Evolutionary conservation across 2,329 filamentous ascomycete genomes (phyloP).

Genomic region (Phoma sp.): DNA sequence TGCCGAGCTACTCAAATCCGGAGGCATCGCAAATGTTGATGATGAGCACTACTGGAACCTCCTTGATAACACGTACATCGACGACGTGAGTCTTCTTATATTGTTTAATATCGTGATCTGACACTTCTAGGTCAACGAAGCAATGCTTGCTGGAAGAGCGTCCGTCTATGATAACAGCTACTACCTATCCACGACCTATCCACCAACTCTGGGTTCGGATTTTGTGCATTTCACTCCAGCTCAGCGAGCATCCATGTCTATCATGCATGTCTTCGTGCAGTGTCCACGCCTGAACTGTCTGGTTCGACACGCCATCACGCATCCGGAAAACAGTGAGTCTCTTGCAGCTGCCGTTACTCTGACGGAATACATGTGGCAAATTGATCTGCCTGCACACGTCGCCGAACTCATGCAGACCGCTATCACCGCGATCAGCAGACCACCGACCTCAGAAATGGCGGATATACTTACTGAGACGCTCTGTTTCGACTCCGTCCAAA

Average conservation of each 20-base stretch:
- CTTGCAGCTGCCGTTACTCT: conserved; percentile 33
- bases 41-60: conserved; percentile 41
- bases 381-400: conserved; percentile 26
- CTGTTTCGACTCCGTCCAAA: conserved; percentile 32
- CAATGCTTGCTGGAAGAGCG: conserved; percentile 34
- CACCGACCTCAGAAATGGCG: conserved; percentile 24
- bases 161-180: conserved; percentile 41
- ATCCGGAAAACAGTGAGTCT: conserved; percentile 26
- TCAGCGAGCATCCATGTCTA: conserved; percentile 32
- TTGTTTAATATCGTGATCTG: background rate
- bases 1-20: conserved; percentile 36
- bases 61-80: conserved; percentile 43
- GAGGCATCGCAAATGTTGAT: conserved; percentile 29
- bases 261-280: conserved; percentile 43
- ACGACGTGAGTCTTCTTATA: conserved; percentile 34
- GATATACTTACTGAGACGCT: conserved; percentile 31
- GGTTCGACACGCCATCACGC: conserved; percentile 26
- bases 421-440: conserved; percentile 13
- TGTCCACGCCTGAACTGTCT: conserved; percentile 35
- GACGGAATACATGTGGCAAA: conserved; percentile 31
- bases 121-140: conserved; percentile 37
- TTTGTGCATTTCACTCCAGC: conserved; percentile 13
- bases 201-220: conserved; percentile 16
- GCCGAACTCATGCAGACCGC: conserved; percentile 24
- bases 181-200: conserved; percentile 36